Base-by-base conservation (phyloP, 148 eudicot genomes). In the Beta vulgaris region DNA sequence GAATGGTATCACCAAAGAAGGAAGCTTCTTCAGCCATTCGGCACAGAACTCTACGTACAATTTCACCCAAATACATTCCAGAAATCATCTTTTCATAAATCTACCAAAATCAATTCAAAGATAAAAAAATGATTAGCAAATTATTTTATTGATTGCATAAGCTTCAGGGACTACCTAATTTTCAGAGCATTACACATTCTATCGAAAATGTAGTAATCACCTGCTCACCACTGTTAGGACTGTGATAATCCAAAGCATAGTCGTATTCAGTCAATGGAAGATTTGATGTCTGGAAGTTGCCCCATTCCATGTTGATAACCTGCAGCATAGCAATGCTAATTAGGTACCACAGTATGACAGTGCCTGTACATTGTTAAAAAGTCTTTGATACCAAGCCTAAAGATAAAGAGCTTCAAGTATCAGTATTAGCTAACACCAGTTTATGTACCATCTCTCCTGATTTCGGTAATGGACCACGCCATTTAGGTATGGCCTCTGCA, bases 281-380 rank as follows among this genome's bases (percentile, higher is more conserved):
- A 84, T 87, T 85, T 26, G 88, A 80, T 15, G 90, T 76, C 68
- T 79, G 84, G 77, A 91, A 91, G 84, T 87, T 91, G 37, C 96
- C 96, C 96, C 93, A 91, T 71, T 89, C 96, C 93, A 86, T 91
- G 78, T 91, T 91, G 76, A 89, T 87, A 73, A 88, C 93, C 91
- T 91, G 77, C 53, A 70, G 40, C 10, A 48, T 0, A 18, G 39
- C 28, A 61, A 32, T 51, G 0, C 55, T n/a, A 31, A 23, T 31
- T 21, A n/a, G n/a, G n/a, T 37, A 29, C 7, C 15, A 31, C 3
- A 60, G 37, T 60, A 60, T 29, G 59, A 55, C 60, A 6, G 28
- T 55, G 29, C 4, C 12, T 25, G 60, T 65, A 1, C 7, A 39
- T 40, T 23, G 28, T 16, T 29, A 37, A 37, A n/a, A 7, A 44